Percentiles rank a stretch among this genome's conserved stretches.
phyloP scores from a whole-genome alignment of 2,329 filamentous ascomycete species.

The Penicillium sp. region DNA sequence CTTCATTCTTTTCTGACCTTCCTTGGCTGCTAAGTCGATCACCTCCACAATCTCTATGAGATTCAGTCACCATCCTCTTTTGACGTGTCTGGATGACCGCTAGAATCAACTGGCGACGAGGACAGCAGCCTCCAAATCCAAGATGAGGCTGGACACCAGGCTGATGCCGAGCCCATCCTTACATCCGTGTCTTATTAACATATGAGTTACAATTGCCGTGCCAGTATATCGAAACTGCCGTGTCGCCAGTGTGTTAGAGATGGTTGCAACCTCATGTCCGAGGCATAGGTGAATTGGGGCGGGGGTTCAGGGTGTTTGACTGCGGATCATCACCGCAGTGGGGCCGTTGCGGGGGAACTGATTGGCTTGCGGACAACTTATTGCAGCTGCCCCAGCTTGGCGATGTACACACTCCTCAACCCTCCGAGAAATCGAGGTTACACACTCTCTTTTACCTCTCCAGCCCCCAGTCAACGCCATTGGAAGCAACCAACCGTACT shows the following conservation, averaged over 20 bases:
- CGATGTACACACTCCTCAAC: background rate
- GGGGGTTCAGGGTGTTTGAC: background rate
- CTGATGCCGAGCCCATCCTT: too few species aligned
- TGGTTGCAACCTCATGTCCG: background rate
- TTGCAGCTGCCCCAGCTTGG: background rate
- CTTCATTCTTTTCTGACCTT: background rate
- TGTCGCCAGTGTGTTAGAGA: too few species aligned
- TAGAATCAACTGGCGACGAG: too few species aligned
- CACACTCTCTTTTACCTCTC: background rate
- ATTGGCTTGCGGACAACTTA: background rate
- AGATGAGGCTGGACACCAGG: too few species aligned
- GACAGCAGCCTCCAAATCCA: too few species aligned
- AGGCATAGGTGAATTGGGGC: background rate
- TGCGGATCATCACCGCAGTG: background rate
- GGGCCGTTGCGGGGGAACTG: background rate
- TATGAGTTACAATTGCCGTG: too few species aligned
- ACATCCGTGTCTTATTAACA: too few species aligned
- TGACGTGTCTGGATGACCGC: too few species aligned
- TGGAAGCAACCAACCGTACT: background rate
- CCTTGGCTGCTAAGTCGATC: too few species aligned
- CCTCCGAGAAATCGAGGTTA: background rate
- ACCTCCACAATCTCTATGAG: too few species aligned
- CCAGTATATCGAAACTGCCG: too few species aligned
- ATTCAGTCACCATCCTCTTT: too few species aligned
- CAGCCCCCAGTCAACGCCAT: background rate